Evolutionary conservation across 176 grass and related monocot species (phyloP), one percentile per base, ranked within the genome.

Genomic region (Elymus sibiricus): DNA sequence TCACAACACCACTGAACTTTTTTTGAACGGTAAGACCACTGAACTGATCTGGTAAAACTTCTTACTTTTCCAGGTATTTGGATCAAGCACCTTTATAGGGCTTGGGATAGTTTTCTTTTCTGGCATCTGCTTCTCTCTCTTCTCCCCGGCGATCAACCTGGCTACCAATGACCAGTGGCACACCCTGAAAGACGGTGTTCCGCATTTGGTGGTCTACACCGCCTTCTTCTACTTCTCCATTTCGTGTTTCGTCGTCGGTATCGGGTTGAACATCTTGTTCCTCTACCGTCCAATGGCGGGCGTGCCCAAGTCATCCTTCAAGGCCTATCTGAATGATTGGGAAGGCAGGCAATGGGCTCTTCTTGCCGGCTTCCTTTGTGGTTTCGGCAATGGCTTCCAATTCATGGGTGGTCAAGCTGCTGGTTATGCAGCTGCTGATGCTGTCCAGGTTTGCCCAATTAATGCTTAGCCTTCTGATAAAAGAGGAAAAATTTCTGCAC

Each of bases 151-250:
- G 2, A 90, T 99, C 88, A 99, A 99, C 87, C 84, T 99, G 5
- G 94, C 97, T 1, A 99, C 94, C 35, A 99, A 99, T 9, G 97
- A 99, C 37, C 97, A 99, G 26, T 96, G 93, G 94, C 92, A 94
- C 87, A 86, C 88, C 29, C 69, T 99, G 64, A 93, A 93, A 71
- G 68, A 92, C 2, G 87, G 97, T 12, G 94, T 96, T 22, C 92
- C 92, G 0, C 94, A 99, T 78, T 66, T 99, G 55, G 94, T 96
- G 75, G 90, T 99, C 44, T 99, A 99, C 88, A 99, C 97, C 1
- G 97, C 94, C 61, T 99, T 99, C 90, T 96, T 99, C 88, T 99
- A 99, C 85, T 99, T 99, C 92, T 99, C 97, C 64, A 81, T 96
- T 13, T 94, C 97, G 0, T 99, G 97, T 63, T 99, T 96, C 13